Base-by-base conservation (phyloP, 495 filamentous ascomycete genomes). In the Penicillium bovifimosum region DNA sequence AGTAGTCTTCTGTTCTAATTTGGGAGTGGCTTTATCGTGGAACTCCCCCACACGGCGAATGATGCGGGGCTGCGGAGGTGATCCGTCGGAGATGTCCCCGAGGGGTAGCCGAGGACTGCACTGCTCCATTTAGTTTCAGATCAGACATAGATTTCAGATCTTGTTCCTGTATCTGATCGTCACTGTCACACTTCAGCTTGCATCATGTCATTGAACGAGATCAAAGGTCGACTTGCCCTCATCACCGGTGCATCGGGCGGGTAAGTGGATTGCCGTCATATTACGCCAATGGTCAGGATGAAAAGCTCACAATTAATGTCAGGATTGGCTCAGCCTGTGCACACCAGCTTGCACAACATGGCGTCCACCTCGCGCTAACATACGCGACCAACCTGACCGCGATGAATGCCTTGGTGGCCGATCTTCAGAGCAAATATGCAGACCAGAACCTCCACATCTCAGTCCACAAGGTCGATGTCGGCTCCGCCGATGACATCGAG, bases 201-300 rank as follows among this genome's bases (percentile, higher is more conserved):
- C 31, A 55, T 14, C 44, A 67, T 67, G 64, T 63, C 64, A 9
- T 42, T 78, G 53, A 83, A 84, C 58, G 72, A 78, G 29, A 71
- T 85, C 47, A 66, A 60, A 16, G 82, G 81, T 54, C 77, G 79
- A 39, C 70, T 86, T 14, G 82, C 80, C 52, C 76, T 86, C 5
- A 76, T 86, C 53, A 86, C 83, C 3, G 83, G 83, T 17, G 83
- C 82, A 54, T 85, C 82, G 27, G 82, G 82, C 64, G 82, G 83
- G 82, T 84, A 75, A 56, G 68, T 52, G 24, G 24, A 17, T 36
- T 20, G 20, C 16, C 32, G 39, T 20, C 16, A 13, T 13, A 16
- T 54, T 9, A 40, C 11, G 4, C 31, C 24, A 34, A 13, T 11
- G 5, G 2, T 0, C 14, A 10, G 32, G 33, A 53, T 13, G 26